Base-by-base conservation (phyloP, 2,329 filamentous ascomycete species). In the Talaromyces rugulosus region DNA sequence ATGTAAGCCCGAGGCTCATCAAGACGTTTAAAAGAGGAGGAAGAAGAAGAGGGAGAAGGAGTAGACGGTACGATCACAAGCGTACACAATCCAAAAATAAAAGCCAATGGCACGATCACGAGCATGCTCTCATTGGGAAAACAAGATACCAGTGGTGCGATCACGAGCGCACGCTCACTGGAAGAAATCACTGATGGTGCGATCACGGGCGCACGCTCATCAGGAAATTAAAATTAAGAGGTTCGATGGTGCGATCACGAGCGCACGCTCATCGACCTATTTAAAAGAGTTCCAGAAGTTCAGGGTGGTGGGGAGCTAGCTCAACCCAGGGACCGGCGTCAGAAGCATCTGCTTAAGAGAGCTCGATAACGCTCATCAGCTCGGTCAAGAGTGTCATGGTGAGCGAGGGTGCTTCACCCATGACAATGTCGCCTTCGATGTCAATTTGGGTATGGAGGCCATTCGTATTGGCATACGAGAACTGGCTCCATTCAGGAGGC, bases 401-500 rank as follows among this genome's bases (percentile, higher is more conserved):
- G 42, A 59, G 56, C 27, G 56, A 42, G 30, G 56, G 61, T 11
- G 61, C 61, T 56, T 62, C 61, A 18, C 61, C 56, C 61, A 62
- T 62, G 18, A 59, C 30, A 33, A 62, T 27, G n/a, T 62, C 61
- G 12, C 56, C 61, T 14, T 58, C 42, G 31, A 44, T n/a, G 31
- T 62, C 61, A 28, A 62, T 34, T 42, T 52, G 34, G 31, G 56
- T 62, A 6, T 30, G 33, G 36, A 55, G 30, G 36, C 61, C 56
- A 18, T 62, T 51, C 30, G 55, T 55, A 28, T 62, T 34, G 31
- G 47, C 52, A 44, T 59, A 44, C 27, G 34, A 53, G 50, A 54
- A 23, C 40, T 57, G 40, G 52, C 36, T 56, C 56, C 50, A 59
- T 12, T 47, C 53, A 16, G 54, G 36, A 42, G 40, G 40, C 47